Conservation (phyloP, 2,329 filamentous ascomycete species). For the Fonsecaea pedrosoi region DNA sequence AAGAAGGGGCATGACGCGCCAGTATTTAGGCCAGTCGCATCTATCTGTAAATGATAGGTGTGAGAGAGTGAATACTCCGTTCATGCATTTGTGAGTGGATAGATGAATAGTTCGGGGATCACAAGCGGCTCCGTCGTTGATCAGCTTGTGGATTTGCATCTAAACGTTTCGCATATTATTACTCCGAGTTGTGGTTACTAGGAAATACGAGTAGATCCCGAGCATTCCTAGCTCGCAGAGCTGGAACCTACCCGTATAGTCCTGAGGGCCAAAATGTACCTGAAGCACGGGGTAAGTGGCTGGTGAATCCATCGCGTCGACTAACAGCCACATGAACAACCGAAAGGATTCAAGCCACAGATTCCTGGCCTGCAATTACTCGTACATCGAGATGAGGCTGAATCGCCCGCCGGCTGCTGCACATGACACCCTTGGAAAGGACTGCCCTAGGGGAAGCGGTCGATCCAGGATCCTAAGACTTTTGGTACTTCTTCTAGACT, state of each 20-base stretch:
- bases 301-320: conserved; percentile 2
- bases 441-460: not conserved
- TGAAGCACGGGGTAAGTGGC: conserved; percentile 3
- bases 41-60: too few relatives aligned
- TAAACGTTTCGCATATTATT: too few relatives aligned
- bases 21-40: not conserved
- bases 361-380: not conserved
- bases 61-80: too few relatives aligned
- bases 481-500: not conserved
- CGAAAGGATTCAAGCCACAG: conserved; percentile 7
- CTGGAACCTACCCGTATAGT: too few relatives aligned
- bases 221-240: too few relatives aligned
- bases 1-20: not conserved
- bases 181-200: too few relatives aligned
- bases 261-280: too few relatives aligned
- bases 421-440: not conserved
- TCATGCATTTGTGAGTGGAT: too few relatives aligned
- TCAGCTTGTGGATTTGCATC: too few relatives aligned
- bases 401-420: not conserved
- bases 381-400: conserved; percentile 2
- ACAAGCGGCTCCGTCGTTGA: too few relatives aligned
- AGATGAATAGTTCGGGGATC: too few relatives aligned
- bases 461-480: not conserved
- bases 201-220: too few relatives aligned
- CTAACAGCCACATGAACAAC: not conserved